Evolutionary conservation across 768 basidiomycete genomes (phyloP).

Genomic region (Boletus fagicola): DNA sequence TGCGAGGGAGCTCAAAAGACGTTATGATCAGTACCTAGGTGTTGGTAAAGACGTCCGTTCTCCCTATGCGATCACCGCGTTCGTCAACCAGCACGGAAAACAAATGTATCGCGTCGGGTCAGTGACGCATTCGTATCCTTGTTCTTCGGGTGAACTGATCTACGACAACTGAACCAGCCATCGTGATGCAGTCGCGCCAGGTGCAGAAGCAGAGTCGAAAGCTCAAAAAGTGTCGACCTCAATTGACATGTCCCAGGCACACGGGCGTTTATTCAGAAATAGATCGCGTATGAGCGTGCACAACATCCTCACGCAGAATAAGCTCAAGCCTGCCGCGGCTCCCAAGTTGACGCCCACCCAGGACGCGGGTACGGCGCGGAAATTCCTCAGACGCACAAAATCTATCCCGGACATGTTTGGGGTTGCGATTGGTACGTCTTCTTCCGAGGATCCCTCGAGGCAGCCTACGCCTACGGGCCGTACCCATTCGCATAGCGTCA

Average conservation of each 20-base stretch:
- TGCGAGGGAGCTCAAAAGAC: conserved; percentile 73
- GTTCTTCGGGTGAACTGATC: neutral
- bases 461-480: conserved; percentile 45
- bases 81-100: conserved; percentile 78
- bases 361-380: conserved; percentile 41
- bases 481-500: conserved; percentile 77
- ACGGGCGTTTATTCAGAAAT: conserved; percentile 40
- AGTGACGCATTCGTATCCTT: conserved; percentile 29
- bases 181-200: conserved; percentile 62
- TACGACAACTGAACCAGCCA: conserved; percentile 37
- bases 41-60: conserved; percentile 68
- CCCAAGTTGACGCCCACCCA: conserved; percentile 29
- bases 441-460: conserved; percentile 33
- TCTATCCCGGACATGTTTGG: conserved; percentile 64
- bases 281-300: conserved; percentile 72
- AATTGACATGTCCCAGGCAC: conserved; percentile 38
- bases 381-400: conserved; percentile 63
- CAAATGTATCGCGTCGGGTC: conserved; percentile 77
- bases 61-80: conserved; percentile 79
- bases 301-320: conserved; percentile 46
- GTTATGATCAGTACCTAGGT: conserved; percentile 67
- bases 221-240: conserved; percentile 33
- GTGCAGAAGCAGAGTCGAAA: conserved; percentile 47
- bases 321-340: conserved; percentile 42
- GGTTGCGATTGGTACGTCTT: conserved; percentile 20